A percentile compares a stretch with the other conserved stretches of the same genome.
phyloP scores from a whole-genome alignment of 2,329 filamentous ascomycete species.

The Cryphonectria radicalis region DNA sequence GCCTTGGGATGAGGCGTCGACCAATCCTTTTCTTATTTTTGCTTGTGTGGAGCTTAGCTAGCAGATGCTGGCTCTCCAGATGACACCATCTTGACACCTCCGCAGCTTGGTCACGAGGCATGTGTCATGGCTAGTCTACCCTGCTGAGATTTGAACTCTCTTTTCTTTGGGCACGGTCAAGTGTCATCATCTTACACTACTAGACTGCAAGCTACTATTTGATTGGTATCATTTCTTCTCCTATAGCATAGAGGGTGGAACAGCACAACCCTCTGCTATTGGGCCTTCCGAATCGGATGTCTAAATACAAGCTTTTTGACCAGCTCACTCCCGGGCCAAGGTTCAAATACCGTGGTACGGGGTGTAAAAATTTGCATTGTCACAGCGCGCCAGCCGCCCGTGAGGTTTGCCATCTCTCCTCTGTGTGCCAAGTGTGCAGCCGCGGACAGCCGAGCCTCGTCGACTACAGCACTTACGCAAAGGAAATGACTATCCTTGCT shows the following conservation, averaged over 20 bases:
- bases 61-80: neutral
- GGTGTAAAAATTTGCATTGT: neutral
- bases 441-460: neutral
- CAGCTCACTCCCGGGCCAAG: neutral
- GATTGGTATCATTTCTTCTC: neutral
- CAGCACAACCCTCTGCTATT: neutral
- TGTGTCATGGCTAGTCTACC: neutral
- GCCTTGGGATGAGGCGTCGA: neutral
- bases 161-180: neutral
- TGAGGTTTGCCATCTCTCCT: neutral
- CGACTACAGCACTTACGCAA: neutral
- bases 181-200: neutral
- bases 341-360: neutral
- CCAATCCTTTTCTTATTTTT: neutral
- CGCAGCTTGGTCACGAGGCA: neutral
- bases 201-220: neutral
- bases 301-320: neutral
- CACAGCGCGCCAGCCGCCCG: neutral
- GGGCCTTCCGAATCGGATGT: neutral
- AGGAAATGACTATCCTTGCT: neutral
- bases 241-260: neutral
- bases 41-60: neutral
- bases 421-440: neutral
- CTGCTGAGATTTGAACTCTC: neutral
- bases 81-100: neutral